These are phyloP conservation scores for Stereum hirsutum DNA, from an alignment of 1,284 basidiomycete species.

Conservation along the genomic window DNA sequence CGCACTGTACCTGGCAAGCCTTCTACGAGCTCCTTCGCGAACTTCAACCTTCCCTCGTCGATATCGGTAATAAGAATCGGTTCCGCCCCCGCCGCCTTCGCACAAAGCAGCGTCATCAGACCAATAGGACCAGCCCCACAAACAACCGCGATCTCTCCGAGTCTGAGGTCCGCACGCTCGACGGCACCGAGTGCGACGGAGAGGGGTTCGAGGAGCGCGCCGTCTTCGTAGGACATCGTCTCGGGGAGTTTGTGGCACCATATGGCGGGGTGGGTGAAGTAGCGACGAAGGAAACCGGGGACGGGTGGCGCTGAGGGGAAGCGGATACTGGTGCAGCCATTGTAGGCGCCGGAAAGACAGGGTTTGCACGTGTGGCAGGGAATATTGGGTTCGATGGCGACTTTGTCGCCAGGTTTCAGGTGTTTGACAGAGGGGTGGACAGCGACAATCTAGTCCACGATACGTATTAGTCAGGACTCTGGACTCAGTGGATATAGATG, in stretches of 20 bases:
- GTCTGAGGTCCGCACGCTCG: slow-evolving; percentile 47
- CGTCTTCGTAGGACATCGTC: slow-evolving; percentile 51
- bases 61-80: slow-evolving; percentile 77
- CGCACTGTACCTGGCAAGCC: slow-evolving; percentile 32
- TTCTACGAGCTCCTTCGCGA: slow-evolving; percentile 74
- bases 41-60: slow-evolving; percentile 69
- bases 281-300: slow-evolving; percentile 31
- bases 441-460: slow-evolving; percentile 1
- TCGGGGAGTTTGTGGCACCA: slow-evolving; percentile 56
- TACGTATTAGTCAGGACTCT: not conserved
- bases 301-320: slow-evolving; percentile 62
- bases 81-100: slow-evolving; percentile 72
- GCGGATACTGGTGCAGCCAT: slow-evolving; percentile 44
- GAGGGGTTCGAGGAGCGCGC: slow-evolving; percentile 52
- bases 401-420: slow-evolving; percentile 39
- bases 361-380: slow-evolving; percentile 51
- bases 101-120: slow-evolving; percentile 69
- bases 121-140: slow-evolving; percentile 84
- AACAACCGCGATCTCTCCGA: slow-evolving; percentile 49
- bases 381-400: slow-evolving; percentile 55
- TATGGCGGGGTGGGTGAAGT: slow-evolving; percentile 39
- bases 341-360: slow-evolving; percentile 51
- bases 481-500: not conserved
- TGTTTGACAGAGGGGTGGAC: slow-evolving; percentile 7
- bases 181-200: slow-evolving; percentile 55